Base-by-base conservation (phyloP, 768 basidiomycete genomes). In the Lyophyllum decastes region DNA sequence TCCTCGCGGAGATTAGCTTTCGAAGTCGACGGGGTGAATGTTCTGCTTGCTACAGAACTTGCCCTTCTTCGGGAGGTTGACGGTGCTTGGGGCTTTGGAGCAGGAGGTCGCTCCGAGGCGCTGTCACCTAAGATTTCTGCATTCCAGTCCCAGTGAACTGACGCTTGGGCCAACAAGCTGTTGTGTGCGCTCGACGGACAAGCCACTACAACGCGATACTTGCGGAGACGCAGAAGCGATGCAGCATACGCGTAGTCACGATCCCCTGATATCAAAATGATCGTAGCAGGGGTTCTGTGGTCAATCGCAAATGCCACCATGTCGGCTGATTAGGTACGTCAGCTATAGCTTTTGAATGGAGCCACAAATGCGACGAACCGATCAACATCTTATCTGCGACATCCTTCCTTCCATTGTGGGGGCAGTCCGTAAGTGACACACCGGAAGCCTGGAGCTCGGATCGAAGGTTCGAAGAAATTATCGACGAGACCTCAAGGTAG, bases 311-410 rank as follows among this genome's bases (percentile, higher is more conserved):
- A 61, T 14, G 63, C 24, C 27, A 67, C 63, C 64, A 71, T 63
- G 48, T 70, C 66, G 41, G 66, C 68, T 70, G 19, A 14, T 27
- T 25, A 22, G 33, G 9, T 19, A 25, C 4, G 30, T 56, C 51
- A 17, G 53, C 48, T 38, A 45, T 17, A 4, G 25, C 2, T 7
- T 26, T 54, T 19, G 30, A 47, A 22, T 12, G 33, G 24, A 25
- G 19, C 22, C 7, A 2, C 34, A 47, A 30, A n/a, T 12, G 61
- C 33, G 11, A 63, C 69, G 59, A 44, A 79, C 82, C 79, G 22
- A 81, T 71, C 38, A 84, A 79, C 78, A 81, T 82, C 64, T 80
- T 80, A 62, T 79, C 80, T 14, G 76, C 78, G 5, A 78, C 79
- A 48, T 75, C 71, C 47, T 74, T 74, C 30, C 69, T 65, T 40